Evolutionary conservation across 257 asterid species (phyloP), one percentile per base, ranked within the genome.

Genomic region (Penstemon davidsonii): DNA sequence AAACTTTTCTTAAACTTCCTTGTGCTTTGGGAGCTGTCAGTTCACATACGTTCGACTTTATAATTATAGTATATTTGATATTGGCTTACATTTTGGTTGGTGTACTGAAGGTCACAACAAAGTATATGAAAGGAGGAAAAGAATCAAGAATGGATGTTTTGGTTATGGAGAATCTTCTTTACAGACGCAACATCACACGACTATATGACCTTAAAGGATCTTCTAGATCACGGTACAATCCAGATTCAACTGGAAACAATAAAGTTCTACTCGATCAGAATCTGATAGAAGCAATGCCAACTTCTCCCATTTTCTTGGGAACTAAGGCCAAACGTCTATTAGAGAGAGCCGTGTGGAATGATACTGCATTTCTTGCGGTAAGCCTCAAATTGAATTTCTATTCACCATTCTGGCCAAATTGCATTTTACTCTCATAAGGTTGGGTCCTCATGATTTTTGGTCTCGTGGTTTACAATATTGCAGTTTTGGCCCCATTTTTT

Each of bases 111-210:
- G 91, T 88, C 64, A 75, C 89, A 0, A 57, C 87, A 40, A 88
- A 88, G 80, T 82, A 85, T 73, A 58, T 80, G 72, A 86, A 88
- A 80, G 91, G 94, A 43, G 96, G 94, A 64, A 88, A 83, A 66
- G 94, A 89, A 82, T 43, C 84, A 25, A 81, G 72, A 75, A 87
- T 87, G 87, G 91, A 87, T 82, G 90, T 89, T 60, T 67, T 89
- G 86, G 96, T 89, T 71, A 89, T 89, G 96, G 96, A 89, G 80
- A 89, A 87, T 78, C 92, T 89, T 78, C 88, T 89, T 19, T 87
- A 77, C 75, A 76, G 73, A 75, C 88, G 92, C 57, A 85, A 82
- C 67, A 83, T 89, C 64, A 78, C 84, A n/a, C 75, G 86, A 54
- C 69, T 89, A 2, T 87, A 89, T 66, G 96, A 89, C 84, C 95